Conservation (phyloP, 495 filamentous ascomycete species). For the Aspergillus funiculosus region DNA sequence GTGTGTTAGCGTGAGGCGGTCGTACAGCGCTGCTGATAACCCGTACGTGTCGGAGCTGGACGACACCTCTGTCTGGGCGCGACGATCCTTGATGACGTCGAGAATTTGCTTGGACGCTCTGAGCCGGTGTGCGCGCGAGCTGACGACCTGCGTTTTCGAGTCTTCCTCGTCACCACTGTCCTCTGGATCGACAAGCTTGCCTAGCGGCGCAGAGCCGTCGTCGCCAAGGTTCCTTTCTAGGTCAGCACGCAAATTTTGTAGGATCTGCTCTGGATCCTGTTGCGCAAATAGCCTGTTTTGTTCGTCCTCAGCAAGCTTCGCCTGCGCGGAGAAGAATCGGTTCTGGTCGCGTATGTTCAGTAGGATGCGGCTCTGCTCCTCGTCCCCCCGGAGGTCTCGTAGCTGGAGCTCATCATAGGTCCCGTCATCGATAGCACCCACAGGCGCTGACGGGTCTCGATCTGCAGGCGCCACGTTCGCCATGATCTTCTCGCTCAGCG, state of each 20-base stretch:
- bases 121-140: constrained; percentile 33
- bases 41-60: constrained; percentile 48
- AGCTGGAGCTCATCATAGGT: constrained; percentile 68
- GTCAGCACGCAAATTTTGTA: constrained; percentile 57
- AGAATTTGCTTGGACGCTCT: constrained; percentile 40
- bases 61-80: constrained; percentile 28
- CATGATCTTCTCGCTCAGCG: constrained; percentile 83
- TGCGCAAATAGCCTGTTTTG: constrained; percentile 55
- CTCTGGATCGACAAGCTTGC: constrained; percentile 51
- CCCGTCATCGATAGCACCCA: constrained; percentile 63
- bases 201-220: constrained; percentile 51
- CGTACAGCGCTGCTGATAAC: constrained; percentile 59
- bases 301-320: constrained; percentile 45
- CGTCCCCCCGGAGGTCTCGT: constrained; percentile 74
- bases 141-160: constrained; percentile 36
- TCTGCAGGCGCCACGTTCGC: constrained; percentile 76
- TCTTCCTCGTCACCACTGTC: constrained; percentile 51
- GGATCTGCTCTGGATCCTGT: constrained; percentile 61
- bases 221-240: constrained; percentile 45
- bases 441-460: constrained; percentile 53
- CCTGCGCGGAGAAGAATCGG: constrained; percentile 67
- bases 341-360: constrained; percentile 84
- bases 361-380: constrained; percentile 64
- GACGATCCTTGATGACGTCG: constrained; percentile 40
- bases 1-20: constrained; percentile 75